Conservation (phyloP, 768 basidiomycete species). For the Macrolepiota dolichaula region DNA sequence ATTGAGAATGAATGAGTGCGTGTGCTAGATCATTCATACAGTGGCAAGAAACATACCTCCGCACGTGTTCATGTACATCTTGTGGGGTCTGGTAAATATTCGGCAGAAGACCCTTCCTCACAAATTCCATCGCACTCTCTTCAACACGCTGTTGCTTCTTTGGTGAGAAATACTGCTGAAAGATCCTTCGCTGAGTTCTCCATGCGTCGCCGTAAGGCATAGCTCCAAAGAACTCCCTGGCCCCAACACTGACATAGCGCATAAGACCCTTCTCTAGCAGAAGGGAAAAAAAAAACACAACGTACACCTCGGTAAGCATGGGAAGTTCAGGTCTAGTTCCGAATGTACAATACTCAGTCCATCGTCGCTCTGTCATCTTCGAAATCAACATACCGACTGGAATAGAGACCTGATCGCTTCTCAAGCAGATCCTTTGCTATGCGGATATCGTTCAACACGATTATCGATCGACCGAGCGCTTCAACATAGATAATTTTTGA, state of each 20-base stretch:
- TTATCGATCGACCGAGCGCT: slow-evolving; percentile 20
- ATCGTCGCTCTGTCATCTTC: background rate
- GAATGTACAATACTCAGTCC: background rate
- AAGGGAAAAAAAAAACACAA: background rate
- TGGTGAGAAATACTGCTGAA: slow-evolving; percentile 10
- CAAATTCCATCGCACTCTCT: background rate
- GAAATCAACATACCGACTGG: slow-evolving; percentile 13
- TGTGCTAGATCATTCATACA: too few relatives aligned
- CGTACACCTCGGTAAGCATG: background rate
- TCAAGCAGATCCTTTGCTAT: slow-evolving; percentile 23
- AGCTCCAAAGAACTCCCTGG: background rate
- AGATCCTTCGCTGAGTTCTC: slow-evolving; percentile 10
- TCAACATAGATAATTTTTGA: slow-evolving; percentile 12
- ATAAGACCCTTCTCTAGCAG: background rate
- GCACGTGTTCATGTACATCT: background rate
- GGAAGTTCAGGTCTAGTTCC: background rate
- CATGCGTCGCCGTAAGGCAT: slow-evolving; percentile 12
- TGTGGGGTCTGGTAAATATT: background rate
- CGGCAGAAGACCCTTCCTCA: slow-evolving; percentile 4
- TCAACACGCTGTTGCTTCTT: background rate
- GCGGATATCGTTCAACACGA: slow-evolving; percentile 22
- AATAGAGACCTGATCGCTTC: slow-evolving; percentile 24
- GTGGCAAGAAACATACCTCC: background rate
- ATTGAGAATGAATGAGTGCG: background rate
- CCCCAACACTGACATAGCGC: background rate